Percentiles rank a stretch among this genome's conserved stretches.
Conservation (phyloP, 805 yeast genomes). For the Komagataella pseudopastoris region DNA sequence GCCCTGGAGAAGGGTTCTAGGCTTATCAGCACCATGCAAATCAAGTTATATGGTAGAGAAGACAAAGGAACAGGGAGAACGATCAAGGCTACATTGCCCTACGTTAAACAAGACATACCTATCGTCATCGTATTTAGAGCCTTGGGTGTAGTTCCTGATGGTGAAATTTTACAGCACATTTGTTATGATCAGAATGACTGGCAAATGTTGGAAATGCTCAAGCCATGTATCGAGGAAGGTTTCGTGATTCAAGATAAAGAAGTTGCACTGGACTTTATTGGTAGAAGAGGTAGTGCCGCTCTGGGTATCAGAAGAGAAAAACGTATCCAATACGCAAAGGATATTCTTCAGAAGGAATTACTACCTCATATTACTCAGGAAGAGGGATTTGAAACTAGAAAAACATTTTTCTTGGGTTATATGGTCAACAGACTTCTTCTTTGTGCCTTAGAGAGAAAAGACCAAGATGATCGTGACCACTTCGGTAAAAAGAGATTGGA, state of each 20-base stretch:
- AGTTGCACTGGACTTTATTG: slow-evolving; percentile 94
- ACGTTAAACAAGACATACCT: slow-evolving; percentile 93
- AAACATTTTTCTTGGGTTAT: slow-evolving; percentile 94
- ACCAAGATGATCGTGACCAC: slow-evolving; percentile 98
- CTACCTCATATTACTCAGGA: slow-evolving; percentile 95
- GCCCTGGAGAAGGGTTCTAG: slow-evolving; percentile 97
- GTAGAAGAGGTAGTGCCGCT: slow-evolving; percentile 88
- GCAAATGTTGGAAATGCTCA: slow-evolving; percentile 99
- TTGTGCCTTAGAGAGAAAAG: slow-evolving; percentile 94
- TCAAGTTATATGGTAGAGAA: slow-evolving; percentile 78
- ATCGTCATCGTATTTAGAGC: slow-evolving; percentile 96
- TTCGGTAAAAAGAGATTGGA: slow-evolving; percentile 98
- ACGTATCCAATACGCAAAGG: slow-evolving; percentile 97
- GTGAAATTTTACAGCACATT: slow-evolving; percentile 95
- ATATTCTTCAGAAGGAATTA: slow-evolving; percentile 89
- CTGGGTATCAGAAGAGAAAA: slow-evolving; percentile 93
- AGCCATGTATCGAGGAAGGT: slow-evolving; percentile 98
- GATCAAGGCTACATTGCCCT: slow-evolving; percentile 91
- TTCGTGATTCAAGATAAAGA: slow-evolving; percentile 96
- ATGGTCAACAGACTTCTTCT: slow-evolving; percentile 91
- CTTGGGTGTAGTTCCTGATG: slow-evolving; percentile 96
- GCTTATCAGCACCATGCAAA: slow-evolving; percentile 85
- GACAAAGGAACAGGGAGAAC: slow-evolving; percentile 63
- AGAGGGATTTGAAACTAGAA: slow-evolving; percentile 93
- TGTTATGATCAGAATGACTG: slow-evolving; percentile 97